These are phyloP conservation scores for Novymonas esmeraldas DNA, from an alignment of 208 protist genomes.

Conservation along the genomic window DNA sequence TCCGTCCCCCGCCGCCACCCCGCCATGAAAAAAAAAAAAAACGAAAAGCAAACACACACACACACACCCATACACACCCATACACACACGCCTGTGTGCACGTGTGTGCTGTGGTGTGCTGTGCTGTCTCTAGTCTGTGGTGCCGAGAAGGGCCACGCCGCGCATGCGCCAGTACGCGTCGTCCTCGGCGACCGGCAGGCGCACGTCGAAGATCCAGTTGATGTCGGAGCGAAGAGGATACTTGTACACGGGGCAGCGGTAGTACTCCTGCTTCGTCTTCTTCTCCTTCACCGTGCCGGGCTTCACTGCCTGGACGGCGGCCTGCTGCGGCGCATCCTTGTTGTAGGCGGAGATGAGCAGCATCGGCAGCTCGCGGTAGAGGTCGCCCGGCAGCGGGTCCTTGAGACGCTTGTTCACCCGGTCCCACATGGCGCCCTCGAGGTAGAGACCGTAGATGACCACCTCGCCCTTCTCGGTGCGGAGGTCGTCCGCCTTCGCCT, in stretches of 20 bases:
- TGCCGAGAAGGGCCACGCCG: conserved; percentile 93
- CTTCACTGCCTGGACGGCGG: conserved; percentile 58
- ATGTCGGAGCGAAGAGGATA: conserved; percentile 94
- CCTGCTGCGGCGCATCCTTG: conserved; percentile 77
- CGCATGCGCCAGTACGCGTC: conserved; percentile 97
- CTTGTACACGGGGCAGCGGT: conserved; percentile 98
- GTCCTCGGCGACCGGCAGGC: conserved; percentile 94
- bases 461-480: conserved; percentile 95
- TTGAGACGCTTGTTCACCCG: conserved; percentile 92
- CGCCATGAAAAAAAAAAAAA: background rate
- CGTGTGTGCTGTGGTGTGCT: too few relatives aligned
- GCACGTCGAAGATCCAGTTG: conserved; percentile 97
- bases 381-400: conserved; percentile 94
- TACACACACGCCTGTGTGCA: background rate
- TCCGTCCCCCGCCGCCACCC: background rate
- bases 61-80: background rate
- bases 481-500: conserved; percentile 93
- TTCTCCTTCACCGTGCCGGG: conserved; percentile 74
- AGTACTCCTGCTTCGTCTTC: conserved; percentile 93
- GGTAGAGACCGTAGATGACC: conserved; percentile 97
- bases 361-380: conserved; percentile 96
- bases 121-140: conserved; percentile 81
- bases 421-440: conserved; percentile 98
- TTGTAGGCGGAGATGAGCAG: conserved; percentile 95
- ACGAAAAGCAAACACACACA: background rate